These are phyloP conservation scores for Claviceps sp. DNA, from an alignment of 2,329 filamentous ascomycete genomes.

Conservation along the genomic window DNA sequence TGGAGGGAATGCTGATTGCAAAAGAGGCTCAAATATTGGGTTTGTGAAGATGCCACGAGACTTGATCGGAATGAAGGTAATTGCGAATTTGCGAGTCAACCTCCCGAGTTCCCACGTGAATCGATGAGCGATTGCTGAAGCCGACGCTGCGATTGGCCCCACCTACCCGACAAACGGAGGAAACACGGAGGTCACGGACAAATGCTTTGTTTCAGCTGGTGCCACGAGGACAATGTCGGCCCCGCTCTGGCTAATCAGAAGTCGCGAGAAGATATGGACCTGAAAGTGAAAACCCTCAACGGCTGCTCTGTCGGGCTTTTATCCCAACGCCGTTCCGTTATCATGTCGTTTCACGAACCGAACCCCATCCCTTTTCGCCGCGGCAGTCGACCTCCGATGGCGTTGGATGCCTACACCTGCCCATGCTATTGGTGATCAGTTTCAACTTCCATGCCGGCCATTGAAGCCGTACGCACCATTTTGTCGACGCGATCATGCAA, in stretches of 20 bases:
- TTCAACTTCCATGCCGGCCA: neutral
- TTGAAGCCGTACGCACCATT: neutral
- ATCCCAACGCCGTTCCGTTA: neutral
- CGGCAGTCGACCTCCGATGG: neutral
- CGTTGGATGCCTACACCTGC: neutral
- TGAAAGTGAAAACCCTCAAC: neutral
- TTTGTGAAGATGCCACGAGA: no score
- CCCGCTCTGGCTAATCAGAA: neutral
- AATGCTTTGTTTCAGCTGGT: neutral
- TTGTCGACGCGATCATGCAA: conserved; percentile 8
- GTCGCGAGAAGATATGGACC: neutral
- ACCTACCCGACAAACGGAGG: no score
- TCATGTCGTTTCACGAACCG: neutral
- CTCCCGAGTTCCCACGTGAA: no score
- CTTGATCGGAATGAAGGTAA: no score
- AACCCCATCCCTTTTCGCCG: neutral
- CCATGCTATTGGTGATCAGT: neutral
- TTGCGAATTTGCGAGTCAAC: no score
- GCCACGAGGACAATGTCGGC: neutral
- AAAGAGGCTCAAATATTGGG: no score
- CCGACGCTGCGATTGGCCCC: no score
- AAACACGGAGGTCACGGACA: no score
- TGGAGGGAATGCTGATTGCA: no score
- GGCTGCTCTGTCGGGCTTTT: neutral
- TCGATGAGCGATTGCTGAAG: no score